Evolutionary conservation across 2,329 filamentous ascomycete genomes (phyloP), one percentile per base, ranked within the genome.

Genomic region (Ambrosiella cleistominuta): DNA sequence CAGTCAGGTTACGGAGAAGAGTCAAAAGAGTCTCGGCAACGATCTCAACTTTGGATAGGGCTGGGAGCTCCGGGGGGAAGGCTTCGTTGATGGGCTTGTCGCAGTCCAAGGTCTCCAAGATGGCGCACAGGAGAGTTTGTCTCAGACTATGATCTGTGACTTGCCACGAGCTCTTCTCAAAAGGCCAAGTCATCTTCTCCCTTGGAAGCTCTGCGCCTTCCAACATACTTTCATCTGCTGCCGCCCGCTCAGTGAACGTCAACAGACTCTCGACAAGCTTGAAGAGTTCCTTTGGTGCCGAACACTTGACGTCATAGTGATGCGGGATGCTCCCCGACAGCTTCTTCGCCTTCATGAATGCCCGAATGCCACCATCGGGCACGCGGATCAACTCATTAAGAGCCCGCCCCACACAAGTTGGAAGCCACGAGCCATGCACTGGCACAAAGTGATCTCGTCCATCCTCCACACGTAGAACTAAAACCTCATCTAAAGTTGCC

Each of bases 361-460:
- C 71, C 17, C 88, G 74, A 59, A 86, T 86, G 4, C 93, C 85
- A 3, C 90, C 88, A 9, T 78, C 90, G 0, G 93, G 90, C 3
- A 96, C 81, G 15, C 84, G 81, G 54, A 94, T 88, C 7, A 98
- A 76, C 65, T 95, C 90, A 61, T 90, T 85, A n/a, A 98, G 77
- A 0, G 86, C 90, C 42, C 88, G 82, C 0, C 87, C 88, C 54
- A 97, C 86, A 64, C 83, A 86, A 0, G 88, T 88, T 7, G 86
- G 85, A 2, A 84, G 72, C 91, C 93, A 98, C 1, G 71, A 73
- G 0, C 80, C 93, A 27, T 79, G 82, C 0, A 95, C 75, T 0
- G 89, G 85, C 44, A 98, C 80, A 66, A 98, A 98, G 66, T 97
- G 86, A 65, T 98, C 93, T 53, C 89, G 79, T 0, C 94, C 94